Evolutionary conservation across 257 asterid species (phyloP).

Genomic region (Solanum gracilifrons): DNA sequence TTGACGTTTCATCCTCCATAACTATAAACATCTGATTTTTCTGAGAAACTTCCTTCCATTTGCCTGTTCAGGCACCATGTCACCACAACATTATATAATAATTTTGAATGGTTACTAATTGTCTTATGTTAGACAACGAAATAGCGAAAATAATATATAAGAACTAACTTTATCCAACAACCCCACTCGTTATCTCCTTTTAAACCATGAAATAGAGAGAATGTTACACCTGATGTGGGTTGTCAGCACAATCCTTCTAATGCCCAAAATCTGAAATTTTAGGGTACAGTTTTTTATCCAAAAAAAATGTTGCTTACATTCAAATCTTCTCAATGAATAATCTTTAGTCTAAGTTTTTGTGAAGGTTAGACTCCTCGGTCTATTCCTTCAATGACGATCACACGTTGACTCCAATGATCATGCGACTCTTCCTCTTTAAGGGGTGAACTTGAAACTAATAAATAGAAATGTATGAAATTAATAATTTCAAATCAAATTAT

Average conservation of each 20-base stretch:
- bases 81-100: constrained; percentile 24
- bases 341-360: constrained; percentile 38
- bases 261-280: constrained; percentile 57
- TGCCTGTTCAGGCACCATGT: constrained; percentile 60
- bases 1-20: constrained; percentile 15
- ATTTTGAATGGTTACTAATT: neutral
- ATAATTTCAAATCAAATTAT: neutral
- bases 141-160: neutral
- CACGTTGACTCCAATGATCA: constrained; percentile 33
- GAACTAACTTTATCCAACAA: constrained; percentile 57
- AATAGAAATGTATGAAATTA: neutral
- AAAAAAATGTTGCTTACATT: constrained; percentile 38
- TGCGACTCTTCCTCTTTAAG: neutral
- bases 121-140: neutral
- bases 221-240: constrained; percentile 21
- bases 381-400: constrained; percentile 33
- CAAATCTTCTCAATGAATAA: constrained; percentile 44
- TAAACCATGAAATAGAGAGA: neutral
- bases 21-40: constrained; percentile 31
- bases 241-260: constrained; percentile 45
- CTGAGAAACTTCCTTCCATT: constrained; percentile 39
- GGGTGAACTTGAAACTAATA: neutral
- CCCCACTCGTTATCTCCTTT: constrained; percentile 12
- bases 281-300: constrained; percentile 44
- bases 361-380: constrained; percentile 48